A percentile compares a stretch with the other conserved stretches of the same genome.
These are phyloP conservation scores for Cystobasidium pallidum DNA, from an alignment of 1,284 basidiomycete species.

Conservation along the genomic window DNA sequence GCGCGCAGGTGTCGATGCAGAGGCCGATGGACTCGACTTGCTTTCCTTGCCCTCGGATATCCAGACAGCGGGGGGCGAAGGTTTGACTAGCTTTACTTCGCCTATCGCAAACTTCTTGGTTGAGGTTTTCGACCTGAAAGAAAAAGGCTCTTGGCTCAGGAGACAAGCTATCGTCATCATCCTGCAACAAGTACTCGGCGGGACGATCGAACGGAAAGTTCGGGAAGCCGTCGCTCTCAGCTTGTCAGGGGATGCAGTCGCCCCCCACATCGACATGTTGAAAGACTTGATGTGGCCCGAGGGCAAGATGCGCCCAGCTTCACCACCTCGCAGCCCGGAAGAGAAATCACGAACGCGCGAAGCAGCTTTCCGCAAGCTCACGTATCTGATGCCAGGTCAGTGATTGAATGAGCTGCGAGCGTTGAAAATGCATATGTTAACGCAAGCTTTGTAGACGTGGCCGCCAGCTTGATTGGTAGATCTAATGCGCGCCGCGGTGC, in stretches of 20 bases:
- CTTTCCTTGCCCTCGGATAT: slow-evolving; percentile 21
- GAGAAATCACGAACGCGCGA: slow-evolving; percentile 78
- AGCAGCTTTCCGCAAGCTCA: slow-evolving; percentile 83
- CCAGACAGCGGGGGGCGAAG: slow-evolving; percentile 46
- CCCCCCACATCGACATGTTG: slow-evolving; percentile 69
- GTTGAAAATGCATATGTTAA: neutral
- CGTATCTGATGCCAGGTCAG: slow-evolving; percentile 82
- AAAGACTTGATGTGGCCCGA: slow-evolving; percentile 79
- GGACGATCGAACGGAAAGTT: slow-evolving; percentile 91
- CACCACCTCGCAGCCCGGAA: slow-evolving; percentile 70
- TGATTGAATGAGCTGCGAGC: neutral
- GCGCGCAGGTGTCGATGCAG: neutral
- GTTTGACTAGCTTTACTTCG: slow-evolving; percentile 68
- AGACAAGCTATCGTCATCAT: slow-evolving; percentile 96
- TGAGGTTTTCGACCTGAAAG: slow-evolving; percentile 90
- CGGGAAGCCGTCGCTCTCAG: slow-evolving; percentile 72
- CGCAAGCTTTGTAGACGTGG: slow-evolving; percentile 67
- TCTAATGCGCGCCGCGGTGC: slow-evolving; percentile 90
- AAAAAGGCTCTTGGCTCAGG: slow-evolving; percentile 92
- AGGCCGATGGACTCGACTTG: slow-evolving; percentile 7
- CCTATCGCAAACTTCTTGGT: slow-evolving; percentile 93
- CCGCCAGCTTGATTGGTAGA: slow-evolving; percentile 93
- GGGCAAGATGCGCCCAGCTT: slow-evolving; percentile 69
- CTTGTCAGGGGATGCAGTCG: slow-evolving; percentile 69
- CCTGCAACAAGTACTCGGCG: slow-evolving; percentile 89